Percentiles rank a stretch among this genome's conserved stretches.
Conservation (phyloP, 768 basidiomycete species). For the Vararia minispora region DNA sequence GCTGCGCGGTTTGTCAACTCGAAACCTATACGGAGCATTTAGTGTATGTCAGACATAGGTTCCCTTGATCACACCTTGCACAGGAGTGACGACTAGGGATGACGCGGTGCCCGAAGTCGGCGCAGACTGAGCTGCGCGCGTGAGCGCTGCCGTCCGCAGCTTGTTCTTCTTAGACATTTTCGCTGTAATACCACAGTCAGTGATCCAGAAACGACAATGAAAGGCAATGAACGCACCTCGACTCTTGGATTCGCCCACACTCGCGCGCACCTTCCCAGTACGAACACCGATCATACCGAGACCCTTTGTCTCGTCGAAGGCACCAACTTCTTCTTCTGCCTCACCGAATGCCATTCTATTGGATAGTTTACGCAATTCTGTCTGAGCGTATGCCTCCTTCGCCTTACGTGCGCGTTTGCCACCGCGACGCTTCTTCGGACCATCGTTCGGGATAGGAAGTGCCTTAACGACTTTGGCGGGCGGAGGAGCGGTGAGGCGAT, state of each 20-base stretch:
- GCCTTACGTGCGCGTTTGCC: constrained; percentile 94
- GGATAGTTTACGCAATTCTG: constrained; percentile 92
- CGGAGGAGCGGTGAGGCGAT: constrained; percentile 86
- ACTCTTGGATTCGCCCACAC: constrained; percentile 80
- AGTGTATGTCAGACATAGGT: constrained; percentile 7
- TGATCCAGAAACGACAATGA: constrained; percentile 2
- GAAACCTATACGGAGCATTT: constrained; percentile 45
- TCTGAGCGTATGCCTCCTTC: constrained; percentile 97
- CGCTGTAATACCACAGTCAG: constrained; percentile 35
- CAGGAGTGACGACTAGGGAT: constrained; percentile 87
- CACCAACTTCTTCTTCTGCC: constrained; percentile 91
- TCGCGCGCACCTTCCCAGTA: constrained; percentile 84
- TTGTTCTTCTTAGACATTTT: constrained; percentile 95
- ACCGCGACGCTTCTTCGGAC: constrained; percentile 90
- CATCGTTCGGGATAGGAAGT: constrained; percentile 88
- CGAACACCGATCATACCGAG: constrained; percentile 90
- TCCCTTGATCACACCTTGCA: constrained; percentile 87
- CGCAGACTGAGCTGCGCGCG: constrained; percentile 54
- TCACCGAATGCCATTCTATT: constrained; percentile 96
- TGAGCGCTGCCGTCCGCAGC: constrained; percentile 75
- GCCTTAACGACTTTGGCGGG: constrained; percentile 91
- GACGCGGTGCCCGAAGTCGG: constrained; percentile 76
- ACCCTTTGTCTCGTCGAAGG: constrained; percentile 96
- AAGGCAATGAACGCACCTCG: constrained; percentile 46
- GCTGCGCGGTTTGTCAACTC: constrained; percentile 91